phyloP scores from a whole-genome alignment of 768 basidiomycete species.

The Hygrocybe punicea region DNA sequence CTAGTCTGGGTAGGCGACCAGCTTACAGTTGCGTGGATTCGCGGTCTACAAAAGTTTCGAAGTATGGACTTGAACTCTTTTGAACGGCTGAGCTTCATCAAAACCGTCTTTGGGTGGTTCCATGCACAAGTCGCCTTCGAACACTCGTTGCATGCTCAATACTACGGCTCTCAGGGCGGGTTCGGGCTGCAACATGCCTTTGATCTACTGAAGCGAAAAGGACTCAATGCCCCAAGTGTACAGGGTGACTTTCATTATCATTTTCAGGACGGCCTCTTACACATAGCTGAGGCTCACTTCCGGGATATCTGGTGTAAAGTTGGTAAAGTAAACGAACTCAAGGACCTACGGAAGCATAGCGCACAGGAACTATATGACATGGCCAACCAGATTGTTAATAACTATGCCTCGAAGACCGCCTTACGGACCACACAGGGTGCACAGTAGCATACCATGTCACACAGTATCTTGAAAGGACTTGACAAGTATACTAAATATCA shows the following conservation, averaged over 20 bases:
- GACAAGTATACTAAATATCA: no score
- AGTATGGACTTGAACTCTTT: slow-evolving; percentile 38
- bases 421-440: no score
- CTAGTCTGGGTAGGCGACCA: no score
- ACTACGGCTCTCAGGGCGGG: slow-evolving; percentile 28
- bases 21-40: slow-evolving; percentile 34
- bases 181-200: slow-evolving; percentile 32
- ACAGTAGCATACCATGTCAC: no score
- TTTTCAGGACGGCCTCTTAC: slow-evolving; percentile 34
- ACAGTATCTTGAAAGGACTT: no score
- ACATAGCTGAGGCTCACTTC: slow-evolving; percentile 39
- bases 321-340: slow-evolving; percentile 19
- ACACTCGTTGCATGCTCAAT: slow-evolving; percentile 41
- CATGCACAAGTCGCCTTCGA: slow-evolving; percentile 40
- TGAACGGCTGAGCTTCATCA: slow-evolving; percentile 36
- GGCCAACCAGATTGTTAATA: slow-evolving; percentile 16
- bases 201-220: slow-evolving; percentile 28
- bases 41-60: slow-evolving; percentile 34
- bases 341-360: slow-evolving; percentile 21
- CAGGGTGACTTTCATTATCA: slow-evolving; percentile 36
- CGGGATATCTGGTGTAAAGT: slow-evolving; percentile 30
- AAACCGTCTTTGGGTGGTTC: slow-evolving; percentile 39
- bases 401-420: no score
- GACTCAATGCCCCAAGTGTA: slow-evolving; percentile 18
- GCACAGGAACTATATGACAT: slow-evolving; percentile 27